These are phyloP conservation scores for Trypanosoma rangeli DNA, from an alignment of 208 protist genomes.

Conservation along the genomic window DNA sequence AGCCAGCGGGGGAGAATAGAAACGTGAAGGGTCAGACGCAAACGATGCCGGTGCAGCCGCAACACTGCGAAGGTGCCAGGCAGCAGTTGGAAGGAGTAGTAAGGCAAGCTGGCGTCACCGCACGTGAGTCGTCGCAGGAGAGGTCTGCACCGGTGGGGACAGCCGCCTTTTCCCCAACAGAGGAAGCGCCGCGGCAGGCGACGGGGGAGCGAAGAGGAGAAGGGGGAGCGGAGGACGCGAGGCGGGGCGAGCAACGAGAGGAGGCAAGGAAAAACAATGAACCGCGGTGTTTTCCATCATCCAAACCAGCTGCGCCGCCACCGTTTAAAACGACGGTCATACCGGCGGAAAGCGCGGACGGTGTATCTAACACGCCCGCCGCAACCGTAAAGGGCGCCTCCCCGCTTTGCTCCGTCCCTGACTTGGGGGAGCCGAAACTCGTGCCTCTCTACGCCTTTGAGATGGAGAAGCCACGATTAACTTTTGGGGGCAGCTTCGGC, in stretches of 20 bases:
- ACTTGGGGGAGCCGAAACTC: conserved; percentile 20
- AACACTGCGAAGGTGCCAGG: background rate
- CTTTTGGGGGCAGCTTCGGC: background rate
- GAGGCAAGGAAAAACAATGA: background rate
- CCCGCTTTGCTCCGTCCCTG: conserved; percentile 1
- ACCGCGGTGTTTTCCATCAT: background rate
- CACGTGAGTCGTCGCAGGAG: background rate
- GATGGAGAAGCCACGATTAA: conserved; percentile 3
- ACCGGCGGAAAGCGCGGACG: background rate
- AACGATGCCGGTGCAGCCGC: background rate
- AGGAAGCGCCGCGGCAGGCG: background rate
- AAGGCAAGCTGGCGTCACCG: background rate
- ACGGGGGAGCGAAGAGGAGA: background rate
- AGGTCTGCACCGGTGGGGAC: background rate
- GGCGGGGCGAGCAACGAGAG: no score
- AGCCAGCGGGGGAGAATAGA: background rate
- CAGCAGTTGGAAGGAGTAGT: background rate
- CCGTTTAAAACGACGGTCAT: background rate
- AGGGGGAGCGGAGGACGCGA: background rate
- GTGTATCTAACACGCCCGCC: background rate
- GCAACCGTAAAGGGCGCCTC: background rate
- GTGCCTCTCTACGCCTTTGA: conserved; percentile 27
- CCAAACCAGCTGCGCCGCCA: no score
- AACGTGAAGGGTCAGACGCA: background rate
- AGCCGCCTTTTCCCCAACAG: background rate